These are phyloP conservation scores for Phialocephala sp. DNA, from an alignment of 2,329 filamentous ascomycete species.

Conservation along the genomic window DNA sequence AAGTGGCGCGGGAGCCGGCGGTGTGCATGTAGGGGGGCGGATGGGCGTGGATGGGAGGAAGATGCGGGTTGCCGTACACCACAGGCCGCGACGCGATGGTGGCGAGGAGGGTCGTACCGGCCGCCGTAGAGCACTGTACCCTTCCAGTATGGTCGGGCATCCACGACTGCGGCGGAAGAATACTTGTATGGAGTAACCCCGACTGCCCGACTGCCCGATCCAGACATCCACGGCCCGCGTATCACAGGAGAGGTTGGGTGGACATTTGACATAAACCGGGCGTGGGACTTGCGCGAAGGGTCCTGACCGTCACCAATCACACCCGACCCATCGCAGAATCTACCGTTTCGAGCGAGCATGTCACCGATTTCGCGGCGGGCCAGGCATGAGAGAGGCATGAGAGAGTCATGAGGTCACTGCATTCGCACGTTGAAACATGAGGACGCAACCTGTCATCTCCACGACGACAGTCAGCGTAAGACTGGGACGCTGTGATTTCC, in stretches of 20 bases:
- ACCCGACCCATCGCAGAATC: neutral
- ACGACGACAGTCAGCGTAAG: neutral
- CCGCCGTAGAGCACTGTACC: too few relatives aligned
- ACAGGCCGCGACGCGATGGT: too few relatives aligned
- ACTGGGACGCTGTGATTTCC: neutral
- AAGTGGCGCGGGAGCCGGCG: neutral
- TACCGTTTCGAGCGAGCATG: neutral
- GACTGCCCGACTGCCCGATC: too few relatives aligned
- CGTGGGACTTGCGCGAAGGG: neutral
- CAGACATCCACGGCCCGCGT: too few relatives aligned
- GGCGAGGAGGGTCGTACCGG: too few relatives aligned
- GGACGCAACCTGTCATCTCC: conserved; percentile 4
- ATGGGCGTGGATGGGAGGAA: neutral
- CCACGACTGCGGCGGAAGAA: too few relatives aligned
- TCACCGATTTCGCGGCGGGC: neutral
- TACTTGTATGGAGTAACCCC: too few relatives aligned
- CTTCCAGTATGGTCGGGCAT: too few relatives aligned
- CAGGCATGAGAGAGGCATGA: too few relatives aligned
- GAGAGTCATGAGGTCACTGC: neutral
- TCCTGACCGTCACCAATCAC: neutral
- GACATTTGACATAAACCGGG: neutral
- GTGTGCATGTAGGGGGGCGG: neutral
- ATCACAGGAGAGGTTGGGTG: neutral
- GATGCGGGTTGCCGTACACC: neutral
- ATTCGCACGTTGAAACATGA: neutral